Percentiles rank a stretch among this genome's conserved stretches.
Evolutionary conservation across 2,329 filamentous ascomycete species (phyloP).

Genomic region (Pseudocercospora pini-densiflorae): DNA sequence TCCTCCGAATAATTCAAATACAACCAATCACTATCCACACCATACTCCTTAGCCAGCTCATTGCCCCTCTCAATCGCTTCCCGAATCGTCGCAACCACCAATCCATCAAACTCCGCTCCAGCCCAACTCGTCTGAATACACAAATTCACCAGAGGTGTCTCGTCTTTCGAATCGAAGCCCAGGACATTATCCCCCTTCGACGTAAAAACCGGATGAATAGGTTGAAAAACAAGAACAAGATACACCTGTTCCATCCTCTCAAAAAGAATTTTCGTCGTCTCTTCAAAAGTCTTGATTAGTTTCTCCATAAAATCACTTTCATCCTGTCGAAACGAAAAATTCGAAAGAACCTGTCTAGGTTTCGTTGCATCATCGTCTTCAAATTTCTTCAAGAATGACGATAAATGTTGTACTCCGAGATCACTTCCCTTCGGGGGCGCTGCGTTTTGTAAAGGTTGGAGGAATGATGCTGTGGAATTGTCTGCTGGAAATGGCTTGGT

Average conservation of each 20-base stretch:
- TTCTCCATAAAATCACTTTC: neutral
- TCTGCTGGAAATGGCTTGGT: neutral
- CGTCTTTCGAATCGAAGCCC: conserved; percentile 1
- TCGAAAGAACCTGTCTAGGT: neutral
- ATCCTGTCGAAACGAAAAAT: neutral
- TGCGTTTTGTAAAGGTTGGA: neutral
- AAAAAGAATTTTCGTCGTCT: neutral
- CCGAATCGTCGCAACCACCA: neutral
- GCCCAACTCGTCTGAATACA: neutral
- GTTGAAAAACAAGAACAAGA: conserved; percentile 1
- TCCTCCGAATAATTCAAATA: conserved; percentile 22
- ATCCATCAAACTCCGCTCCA: neutral
- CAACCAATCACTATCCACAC: neutral
- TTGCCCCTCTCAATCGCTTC: neutral
- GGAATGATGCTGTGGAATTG: neutral
- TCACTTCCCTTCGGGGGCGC: neutral
- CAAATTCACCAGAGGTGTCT: neutral
- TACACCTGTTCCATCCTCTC: neutral
- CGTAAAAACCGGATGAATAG: neutral
- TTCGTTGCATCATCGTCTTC: neutral
- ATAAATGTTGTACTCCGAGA: neutral
- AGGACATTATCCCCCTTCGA: conserved; percentile 7
- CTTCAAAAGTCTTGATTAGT: neutral
- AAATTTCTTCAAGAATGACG: neutral
- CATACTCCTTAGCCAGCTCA: neutral